These are phyloP conservation scores for Amaranthus hypochondriacus DNA, from an alignment of 148 eudicot species.

Conservation along the genomic window DNA sequence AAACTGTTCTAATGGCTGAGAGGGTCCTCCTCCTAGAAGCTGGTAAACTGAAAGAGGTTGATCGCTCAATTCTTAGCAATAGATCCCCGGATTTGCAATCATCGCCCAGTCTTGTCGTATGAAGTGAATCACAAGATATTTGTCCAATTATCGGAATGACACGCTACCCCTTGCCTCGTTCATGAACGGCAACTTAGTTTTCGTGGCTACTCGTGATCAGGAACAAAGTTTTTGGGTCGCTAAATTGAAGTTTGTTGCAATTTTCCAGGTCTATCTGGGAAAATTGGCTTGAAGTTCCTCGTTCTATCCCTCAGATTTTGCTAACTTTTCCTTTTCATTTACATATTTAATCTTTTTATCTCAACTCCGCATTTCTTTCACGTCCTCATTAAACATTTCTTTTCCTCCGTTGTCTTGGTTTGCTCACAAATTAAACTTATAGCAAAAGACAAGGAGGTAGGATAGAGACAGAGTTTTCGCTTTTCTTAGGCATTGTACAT, in stretches of 20 bases:
- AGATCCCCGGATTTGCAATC: conserved; percentile 38
- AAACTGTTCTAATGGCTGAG: conserved; percentile 89
- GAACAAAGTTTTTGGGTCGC: not conserved
- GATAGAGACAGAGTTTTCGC: no score
- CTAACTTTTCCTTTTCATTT: no score
- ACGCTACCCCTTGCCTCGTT: not conserved
- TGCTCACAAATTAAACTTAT: no score
- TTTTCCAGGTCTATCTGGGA: not conserved
- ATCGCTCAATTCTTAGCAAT: conserved; percentile 48
- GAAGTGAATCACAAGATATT: conserved; percentile 5
- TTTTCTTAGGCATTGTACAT: no score
- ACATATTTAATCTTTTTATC: no score
- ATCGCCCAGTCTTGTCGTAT: conserved; percentile 48
- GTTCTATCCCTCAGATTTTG: no score
- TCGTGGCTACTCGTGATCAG: not conserved
- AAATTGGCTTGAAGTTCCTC: not conserved
- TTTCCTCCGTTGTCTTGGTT: no score
- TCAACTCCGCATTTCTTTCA: no score
- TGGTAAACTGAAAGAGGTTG: conserved; percentile 67
- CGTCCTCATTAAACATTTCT: no score
- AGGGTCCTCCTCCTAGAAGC: conserved; percentile 56
- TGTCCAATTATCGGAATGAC: not conserved
- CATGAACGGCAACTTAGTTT: not conserved
- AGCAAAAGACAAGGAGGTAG: no score
- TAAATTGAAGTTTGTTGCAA: not conserved